Percentiles rank a stretch among this genome's conserved stretches.
Conservation (phyloP, 257 asterid species). For the Nicotiana tomentosiformis region DNA sequence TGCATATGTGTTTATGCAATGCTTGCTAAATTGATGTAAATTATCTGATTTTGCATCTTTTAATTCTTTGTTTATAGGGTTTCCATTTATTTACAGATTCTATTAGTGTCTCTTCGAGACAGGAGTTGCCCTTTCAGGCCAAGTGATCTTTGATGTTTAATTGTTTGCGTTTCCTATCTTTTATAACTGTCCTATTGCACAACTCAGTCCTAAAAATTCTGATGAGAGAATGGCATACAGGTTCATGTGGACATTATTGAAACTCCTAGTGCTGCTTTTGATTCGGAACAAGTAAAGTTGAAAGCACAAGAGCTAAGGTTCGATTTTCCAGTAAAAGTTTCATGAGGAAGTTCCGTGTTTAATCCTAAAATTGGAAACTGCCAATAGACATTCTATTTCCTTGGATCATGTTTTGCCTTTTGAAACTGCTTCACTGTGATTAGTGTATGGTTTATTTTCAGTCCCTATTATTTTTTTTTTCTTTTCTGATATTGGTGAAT, state of each 20-base stretch:
- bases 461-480: background rate
- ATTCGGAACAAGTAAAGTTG: slow-evolving; percentile 53
- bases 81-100: background rate
- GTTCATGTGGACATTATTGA: slow-evolving; percentile 43
- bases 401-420: background rate
- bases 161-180: background rate
- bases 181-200: slow-evolving; percentile 1
- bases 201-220: slow-evolving; percentile 12
- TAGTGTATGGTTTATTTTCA: background rate
- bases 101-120: background rate
- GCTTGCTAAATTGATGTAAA: background rate
- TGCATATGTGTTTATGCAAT: background rate
- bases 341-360: background rate
- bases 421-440: background rate
- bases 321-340: slow-evolving; percentile 8
- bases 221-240: slow-evolving; percentile 25
- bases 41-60: background rate
- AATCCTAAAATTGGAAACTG: background rate
- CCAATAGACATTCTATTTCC: background rate
- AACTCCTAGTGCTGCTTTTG: slow-evolving; percentile 22
- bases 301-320: slow-evolving; percentile 60
- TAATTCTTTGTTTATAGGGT: background rate
- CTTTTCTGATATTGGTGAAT: slow-evolving; percentile 13
- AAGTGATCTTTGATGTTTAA: background rate
- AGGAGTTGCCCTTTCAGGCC: background rate